Evolutionary conservation across 2,329 filamentous ascomycete species (phyloP).

Genomic region (Fusarium sp.): DNA sequence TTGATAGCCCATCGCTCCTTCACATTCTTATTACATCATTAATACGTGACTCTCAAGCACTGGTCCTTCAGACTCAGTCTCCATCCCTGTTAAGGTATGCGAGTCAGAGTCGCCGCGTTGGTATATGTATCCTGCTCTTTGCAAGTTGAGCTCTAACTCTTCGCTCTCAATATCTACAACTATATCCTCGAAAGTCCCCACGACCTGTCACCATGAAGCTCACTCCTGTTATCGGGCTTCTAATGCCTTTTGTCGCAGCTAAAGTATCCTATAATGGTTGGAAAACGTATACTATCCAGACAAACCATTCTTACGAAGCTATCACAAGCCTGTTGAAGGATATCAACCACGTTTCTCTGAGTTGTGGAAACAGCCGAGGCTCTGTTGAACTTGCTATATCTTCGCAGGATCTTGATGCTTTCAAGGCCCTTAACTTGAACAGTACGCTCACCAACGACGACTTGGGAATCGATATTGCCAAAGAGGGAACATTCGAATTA

Average conservation of each 20-base stretch:
- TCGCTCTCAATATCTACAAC: background rate
- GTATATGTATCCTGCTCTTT: background rate
- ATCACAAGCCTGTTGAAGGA: conserved; percentile 32
- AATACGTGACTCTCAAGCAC: too few relatives aligned
- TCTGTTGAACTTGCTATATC: conserved; percentile 48
- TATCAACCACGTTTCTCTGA: conserved; percentile 46
- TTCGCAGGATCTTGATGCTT: conserved; percentile 40
- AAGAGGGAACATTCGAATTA: conserved; percentile 40
- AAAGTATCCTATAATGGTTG: conserved; percentile 48
- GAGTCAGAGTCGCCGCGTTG: too few relatives aligned
- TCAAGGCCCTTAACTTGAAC: conserved; percentile 46
- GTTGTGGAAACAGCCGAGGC: conserved; percentile 43
- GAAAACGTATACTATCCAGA: conserved; percentile 48
- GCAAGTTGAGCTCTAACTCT: background rate
- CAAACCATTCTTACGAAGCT: conserved; percentile 25
- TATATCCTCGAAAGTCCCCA: background rate
- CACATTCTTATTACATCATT: too few relatives aligned
- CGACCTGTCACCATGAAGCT: conserved; percentile 15
- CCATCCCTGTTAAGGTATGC: too few relatives aligned
- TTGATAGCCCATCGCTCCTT: too few relatives aligned
- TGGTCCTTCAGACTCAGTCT: too few relatives aligned
- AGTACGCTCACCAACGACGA: conserved; percentile 43
- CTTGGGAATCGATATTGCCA: conserved; percentile 46
- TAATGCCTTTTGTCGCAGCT: conserved; percentile 29
- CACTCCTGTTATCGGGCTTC: conserved; percentile 10